These are phyloP conservation scores for Mycena metata DNA, from an alignment of 768 basidiomycete species.

Conservation along the genomic window DNA sequence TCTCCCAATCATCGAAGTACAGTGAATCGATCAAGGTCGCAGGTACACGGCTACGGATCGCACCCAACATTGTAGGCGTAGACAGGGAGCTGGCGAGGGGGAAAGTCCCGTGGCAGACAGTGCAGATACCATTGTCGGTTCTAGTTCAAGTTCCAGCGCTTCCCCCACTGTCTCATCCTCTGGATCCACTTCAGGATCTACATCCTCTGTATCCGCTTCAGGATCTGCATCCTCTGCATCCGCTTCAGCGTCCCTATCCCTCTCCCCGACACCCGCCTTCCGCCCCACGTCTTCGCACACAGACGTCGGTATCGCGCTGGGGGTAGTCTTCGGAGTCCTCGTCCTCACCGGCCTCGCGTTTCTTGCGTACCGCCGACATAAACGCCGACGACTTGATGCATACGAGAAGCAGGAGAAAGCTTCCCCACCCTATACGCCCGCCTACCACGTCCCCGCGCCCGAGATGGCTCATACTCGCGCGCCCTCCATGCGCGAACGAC, in stretches of 20 bases:
- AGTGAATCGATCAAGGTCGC: too few relatives aligned
- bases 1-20: not conserved
- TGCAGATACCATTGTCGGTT: not conserved
- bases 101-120: not conserved
- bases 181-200: too few relatives aligned
- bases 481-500: conserved; percentile 31
- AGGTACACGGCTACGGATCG: conserved; percentile 17
- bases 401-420: not conserved
- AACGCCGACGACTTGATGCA: not conserved
- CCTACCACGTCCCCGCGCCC: not conserved
- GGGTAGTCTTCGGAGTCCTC: conserved; percentile 10
- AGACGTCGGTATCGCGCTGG: conserved; percentile 3
- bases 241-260: too few relatives aligned
- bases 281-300: not conserved
- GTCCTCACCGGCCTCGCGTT: not conserved
- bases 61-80: not conserved
- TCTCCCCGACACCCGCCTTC: not conserved
- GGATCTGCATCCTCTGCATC: too few relatives aligned
- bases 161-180: not conserved
- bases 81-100: not conserved
- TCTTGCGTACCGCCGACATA: conserved; percentile 6
- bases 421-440: conserved; percentile 21
- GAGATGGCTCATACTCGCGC: not conserved
- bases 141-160: not conserved
- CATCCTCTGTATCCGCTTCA: too few relatives aligned